Conservation (phyloP, 805 yeast species). For the Yarrowia sp. region DNA sequence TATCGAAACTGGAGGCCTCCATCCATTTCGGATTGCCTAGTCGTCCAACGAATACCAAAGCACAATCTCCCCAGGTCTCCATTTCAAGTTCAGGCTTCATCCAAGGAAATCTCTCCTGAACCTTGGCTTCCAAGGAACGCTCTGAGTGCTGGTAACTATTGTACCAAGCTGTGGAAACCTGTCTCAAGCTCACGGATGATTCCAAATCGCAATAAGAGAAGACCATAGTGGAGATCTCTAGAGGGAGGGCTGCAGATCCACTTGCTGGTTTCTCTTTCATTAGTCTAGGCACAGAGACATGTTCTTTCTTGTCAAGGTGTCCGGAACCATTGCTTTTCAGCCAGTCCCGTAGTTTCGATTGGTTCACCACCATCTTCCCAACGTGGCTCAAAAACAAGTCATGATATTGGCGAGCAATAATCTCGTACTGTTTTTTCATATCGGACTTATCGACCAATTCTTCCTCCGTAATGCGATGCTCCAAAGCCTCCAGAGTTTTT, state of each 20-base stretch:
- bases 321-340: not conserved
- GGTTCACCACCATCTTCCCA: no score
- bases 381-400: no score
- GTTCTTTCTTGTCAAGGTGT: not conserved
- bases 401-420: not conserved
- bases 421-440: not conserved
- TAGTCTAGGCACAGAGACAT: not conserved
- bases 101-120: not conserved
- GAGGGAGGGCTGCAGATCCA: not conserved
- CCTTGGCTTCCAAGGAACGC: not conserved
- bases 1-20: not conserved
- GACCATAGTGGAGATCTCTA: not conserved
- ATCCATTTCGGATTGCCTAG: not conserved
- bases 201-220: not conserved
- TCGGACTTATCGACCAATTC: not conserved
- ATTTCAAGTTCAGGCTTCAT: not conserved
- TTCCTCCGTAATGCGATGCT: no score
- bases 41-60: not conserved
- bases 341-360: not conserved
- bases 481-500: no score
- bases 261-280: not conserved
- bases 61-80: not conserved
- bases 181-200: not conserved
- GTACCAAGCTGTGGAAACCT: not conserved
- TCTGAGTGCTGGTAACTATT: not conserved